Percentiles rank a stretch among this genome's conserved stretches.
Evolutionary conservation across 208 protist genomes (phyloP).

Genomic region (Tritrichomonas musculus): DNA sequence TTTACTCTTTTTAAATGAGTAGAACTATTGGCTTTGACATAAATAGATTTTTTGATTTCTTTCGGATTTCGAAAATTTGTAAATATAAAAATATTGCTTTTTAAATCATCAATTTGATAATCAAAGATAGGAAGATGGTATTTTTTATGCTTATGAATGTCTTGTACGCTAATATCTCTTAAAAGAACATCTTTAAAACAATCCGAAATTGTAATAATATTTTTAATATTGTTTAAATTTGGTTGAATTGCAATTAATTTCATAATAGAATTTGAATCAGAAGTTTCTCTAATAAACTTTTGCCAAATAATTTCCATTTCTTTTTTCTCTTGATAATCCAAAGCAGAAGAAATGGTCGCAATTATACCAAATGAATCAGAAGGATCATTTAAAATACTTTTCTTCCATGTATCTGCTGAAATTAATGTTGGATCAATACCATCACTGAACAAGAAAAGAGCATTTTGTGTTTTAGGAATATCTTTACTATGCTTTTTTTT

Average conservation of each 20-base stretch:
- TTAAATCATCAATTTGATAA: too few relatives aligned
- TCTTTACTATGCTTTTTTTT: too few relatives aligned
- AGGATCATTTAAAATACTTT: neutral
- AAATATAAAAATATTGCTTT: too few relatives aligned
- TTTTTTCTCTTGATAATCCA: neutral
- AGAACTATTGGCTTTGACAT: neutral
- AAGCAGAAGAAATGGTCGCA: neutral
- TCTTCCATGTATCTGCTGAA: neutral
- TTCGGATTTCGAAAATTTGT: too few relatives aligned
- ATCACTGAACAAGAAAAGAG: neutral
- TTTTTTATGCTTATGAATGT: neutral
- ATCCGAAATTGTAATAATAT: too few relatives aligned
- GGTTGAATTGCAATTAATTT: neutral
- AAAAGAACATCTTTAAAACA: too few relatives aligned
- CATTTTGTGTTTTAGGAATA: neutral
- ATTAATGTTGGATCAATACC: neutral
- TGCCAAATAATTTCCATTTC: too few relatives aligned
- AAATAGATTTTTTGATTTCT: too few relatives aligned
- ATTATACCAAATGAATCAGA: neutral
- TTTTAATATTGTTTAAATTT: too few relatives aligned
- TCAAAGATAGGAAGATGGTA: neutral
- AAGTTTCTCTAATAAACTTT: neutral
- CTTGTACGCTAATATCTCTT: too few relatives aligned
- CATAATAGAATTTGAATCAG: neutral
- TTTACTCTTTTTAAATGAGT: neutral